These are phyloP conservation scores for Dioscorea alata DNA, from an alignment of 106 monocot species.

Conservation along the genomic window DNA sequence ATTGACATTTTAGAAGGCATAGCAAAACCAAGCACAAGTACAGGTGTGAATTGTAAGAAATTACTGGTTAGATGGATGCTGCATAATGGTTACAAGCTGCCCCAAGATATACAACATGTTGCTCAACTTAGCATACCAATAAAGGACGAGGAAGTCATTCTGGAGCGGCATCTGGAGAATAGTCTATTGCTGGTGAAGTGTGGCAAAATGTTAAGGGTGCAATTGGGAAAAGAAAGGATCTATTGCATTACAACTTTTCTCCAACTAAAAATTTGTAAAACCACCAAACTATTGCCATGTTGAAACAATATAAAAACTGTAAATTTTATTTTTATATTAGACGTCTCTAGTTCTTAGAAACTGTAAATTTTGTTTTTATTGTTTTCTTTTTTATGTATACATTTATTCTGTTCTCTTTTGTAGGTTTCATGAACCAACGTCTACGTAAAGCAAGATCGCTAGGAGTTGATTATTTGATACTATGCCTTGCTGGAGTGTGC, in stretches of 20 bases:
- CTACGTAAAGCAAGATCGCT: constrained; percentile 74
- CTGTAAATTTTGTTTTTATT: neutral
- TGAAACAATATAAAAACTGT: constrained; percentile 33
- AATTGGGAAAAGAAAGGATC: constrained; percentile 17
- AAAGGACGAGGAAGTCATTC: constrained; percentile 5
- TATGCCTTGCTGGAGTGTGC: constrained; percentile 78
- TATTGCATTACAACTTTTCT: constrained; percentile 33
- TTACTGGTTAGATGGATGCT: constrained; percentile 60
- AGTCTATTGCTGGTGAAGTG: constrained; percentile 17
- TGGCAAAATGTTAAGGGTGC: constrained; percentile 14
- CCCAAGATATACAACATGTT: constrained; percentile 38
- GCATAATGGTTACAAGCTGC: constrained; percentile 48
- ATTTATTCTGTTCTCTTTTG: neutral
- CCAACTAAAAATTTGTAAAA: constrained; percentile 54
- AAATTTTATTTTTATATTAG: neutral
- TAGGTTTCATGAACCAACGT: constrained; percentile 68
- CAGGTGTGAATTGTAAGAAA: constrained; percentile 33
- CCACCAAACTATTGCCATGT: constrained; percentile 49
- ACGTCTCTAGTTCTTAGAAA: too few species aligned
- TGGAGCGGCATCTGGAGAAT: constrained; percentile 1
- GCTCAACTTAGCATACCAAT: constrained; percentile 8
- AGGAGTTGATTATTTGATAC: constrained; percentile 64
- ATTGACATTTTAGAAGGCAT: constrained; percentile 77
- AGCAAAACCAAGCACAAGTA: constrained; percentile 28
- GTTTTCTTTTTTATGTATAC: neutral